phyloP scores from a whole-genome alignment of 208 protist species.

The Leishmania major region DNA sequence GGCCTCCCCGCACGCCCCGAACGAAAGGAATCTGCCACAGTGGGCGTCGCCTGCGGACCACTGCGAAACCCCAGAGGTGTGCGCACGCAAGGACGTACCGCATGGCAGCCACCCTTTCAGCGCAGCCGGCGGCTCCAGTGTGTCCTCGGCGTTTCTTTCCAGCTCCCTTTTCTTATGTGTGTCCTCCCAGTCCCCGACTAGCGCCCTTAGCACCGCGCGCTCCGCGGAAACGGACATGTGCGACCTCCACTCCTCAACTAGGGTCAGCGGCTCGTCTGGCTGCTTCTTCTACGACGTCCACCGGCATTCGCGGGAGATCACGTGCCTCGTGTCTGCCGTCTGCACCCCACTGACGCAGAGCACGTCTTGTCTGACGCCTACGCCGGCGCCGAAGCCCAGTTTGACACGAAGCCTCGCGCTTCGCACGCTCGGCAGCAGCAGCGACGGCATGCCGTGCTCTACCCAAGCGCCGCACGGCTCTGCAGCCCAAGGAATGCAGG shows the following conservation, averaged over 20 bases:
- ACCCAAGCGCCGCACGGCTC: not conserved
- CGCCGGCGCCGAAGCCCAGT: not conserved
- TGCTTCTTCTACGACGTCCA: conserved; percentile 3
- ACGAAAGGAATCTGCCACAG: not conserved
- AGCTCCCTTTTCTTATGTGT: conserved; percentile 15
- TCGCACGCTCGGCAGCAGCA: not conserved
- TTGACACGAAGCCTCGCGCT: conserved; percentile 5
- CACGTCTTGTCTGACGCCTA: conserved; percentile 1
- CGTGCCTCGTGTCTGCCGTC: not conserved
- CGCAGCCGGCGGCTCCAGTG: not conserved
- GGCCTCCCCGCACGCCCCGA: not conserved
- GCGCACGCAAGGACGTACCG: conserved; percentile 5
- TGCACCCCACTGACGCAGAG: not conserved
- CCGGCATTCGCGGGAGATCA: conserved; percentile 1
- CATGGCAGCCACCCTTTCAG: not conserved
- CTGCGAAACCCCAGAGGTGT: not conserved
- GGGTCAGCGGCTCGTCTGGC: not conserved
- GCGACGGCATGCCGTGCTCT: not conserved
- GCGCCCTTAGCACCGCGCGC: conserved; percentile 5
- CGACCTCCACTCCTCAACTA: not conserved
- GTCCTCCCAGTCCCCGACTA: conserved; percentile 9
- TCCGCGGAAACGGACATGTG: conserved; percentile 1
- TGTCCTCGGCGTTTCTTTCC: conserved; percentile 30
- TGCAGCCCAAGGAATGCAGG: not conserved
- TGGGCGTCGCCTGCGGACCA: not conserved